A percentile compares a stretch with the other conserved stretches of the same genome.
Conservation (phyloP, 2,329 filamentous ascomycete species). For the Sordariomycetes sp. region DNA sequence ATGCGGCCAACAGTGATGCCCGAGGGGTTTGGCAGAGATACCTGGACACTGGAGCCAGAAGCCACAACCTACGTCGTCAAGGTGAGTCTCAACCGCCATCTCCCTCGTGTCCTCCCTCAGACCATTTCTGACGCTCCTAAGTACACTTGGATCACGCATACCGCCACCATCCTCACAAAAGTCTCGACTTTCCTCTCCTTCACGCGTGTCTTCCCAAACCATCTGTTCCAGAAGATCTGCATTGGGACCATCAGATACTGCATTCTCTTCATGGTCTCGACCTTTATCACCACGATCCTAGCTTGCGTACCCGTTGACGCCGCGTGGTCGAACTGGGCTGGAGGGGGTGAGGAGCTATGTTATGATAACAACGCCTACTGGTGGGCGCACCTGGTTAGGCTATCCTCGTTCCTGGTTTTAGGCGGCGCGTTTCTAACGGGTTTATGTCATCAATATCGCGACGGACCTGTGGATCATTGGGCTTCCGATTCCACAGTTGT, state of each 20-base stretch:
- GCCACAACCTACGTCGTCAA: conserved; percentile 22
- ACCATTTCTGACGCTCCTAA: neutral
- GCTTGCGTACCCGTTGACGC: conserved; percentile 5
- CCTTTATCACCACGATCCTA: conserved; percentile 4
- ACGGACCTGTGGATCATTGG: conserved; percentile 6
- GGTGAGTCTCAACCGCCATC: neutral
- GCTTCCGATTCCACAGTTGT: conserved; percentile 5
- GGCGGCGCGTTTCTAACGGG: neutral
- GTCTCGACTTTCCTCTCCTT: conserved; percentile 5
- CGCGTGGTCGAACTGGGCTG: conserved; percentile 5
- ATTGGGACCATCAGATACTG: conserved; percentile 4
- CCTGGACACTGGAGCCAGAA: conserved; percentile 24
- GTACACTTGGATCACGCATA: conserved; percentile 8
- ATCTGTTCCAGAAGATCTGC: conserved; percentile 2
- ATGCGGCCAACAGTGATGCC: conserved; percentile 1
- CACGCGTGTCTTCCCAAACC: conserved; percentile 5
- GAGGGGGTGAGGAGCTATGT: conserved; percentile 1
- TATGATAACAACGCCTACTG: conserved; percentile 7
- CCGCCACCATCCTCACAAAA: conserved; percentile 7
- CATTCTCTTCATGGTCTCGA: conserved; percentile 6
- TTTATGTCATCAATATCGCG: conserved; percentile 5
- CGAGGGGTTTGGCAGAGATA: conserved; percentile 24
- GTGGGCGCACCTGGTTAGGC: conserved; percentile 5
- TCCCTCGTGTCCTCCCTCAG: too few species aligned
- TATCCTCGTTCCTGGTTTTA: neutral